These are phyloP conservation scores for Candida silvatica DNA, from an alignment of 805 yeast species.

Conservation along the genomic window DNA sequence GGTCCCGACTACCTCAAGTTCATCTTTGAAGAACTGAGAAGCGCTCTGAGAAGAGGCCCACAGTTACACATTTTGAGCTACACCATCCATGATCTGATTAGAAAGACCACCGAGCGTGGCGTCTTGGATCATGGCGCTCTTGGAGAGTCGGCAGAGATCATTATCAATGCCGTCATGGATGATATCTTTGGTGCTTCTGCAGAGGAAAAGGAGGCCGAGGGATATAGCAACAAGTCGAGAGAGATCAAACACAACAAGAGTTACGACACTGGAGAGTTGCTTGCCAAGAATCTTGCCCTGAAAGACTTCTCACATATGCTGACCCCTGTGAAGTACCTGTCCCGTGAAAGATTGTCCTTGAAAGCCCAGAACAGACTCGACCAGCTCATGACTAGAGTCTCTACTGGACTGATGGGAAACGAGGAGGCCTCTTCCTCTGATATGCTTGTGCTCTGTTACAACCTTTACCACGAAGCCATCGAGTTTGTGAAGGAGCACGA, in stretches of 20 bases:
- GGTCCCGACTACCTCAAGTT: constrained; percentile 73
- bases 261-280: constrained; percentile 75
- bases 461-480: constrained; percentile 52
- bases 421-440: constrained; percentile 45
- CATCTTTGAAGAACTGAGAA: constrained; percentile 65
- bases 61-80: constrained; percentile 89
- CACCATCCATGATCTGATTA: constrained; percentile 71
- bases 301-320: constrained; percentile 48
- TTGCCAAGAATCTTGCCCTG: constrained; percentile 57
- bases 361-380: constrained; percentile 69
- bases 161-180: constrained; percentile 77
- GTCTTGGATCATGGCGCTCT: constrained; percentile 59
- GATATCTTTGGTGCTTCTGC: constrained; percentile 90
- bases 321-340: constrained; percentile 57
- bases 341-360: constrained; percentile 55
- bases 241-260: constrained; percentile 89
- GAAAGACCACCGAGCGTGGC: constrained; percentile 35
- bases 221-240: constrained; percentile 74
- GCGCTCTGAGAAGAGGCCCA: constrained; percentile 81
- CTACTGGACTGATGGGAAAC: constrained; percentile 75
- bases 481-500: constrained; percentile 16
- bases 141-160: constrained; percentile 49
- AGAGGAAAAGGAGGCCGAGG: constrained; percentile 91
- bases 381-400: constrained; percentile 67
- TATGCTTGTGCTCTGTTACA: constrained; percentile 64